Base-by-base conservation (phyloP, 805 yeast genomes). In the Candida koratica region DNA sequence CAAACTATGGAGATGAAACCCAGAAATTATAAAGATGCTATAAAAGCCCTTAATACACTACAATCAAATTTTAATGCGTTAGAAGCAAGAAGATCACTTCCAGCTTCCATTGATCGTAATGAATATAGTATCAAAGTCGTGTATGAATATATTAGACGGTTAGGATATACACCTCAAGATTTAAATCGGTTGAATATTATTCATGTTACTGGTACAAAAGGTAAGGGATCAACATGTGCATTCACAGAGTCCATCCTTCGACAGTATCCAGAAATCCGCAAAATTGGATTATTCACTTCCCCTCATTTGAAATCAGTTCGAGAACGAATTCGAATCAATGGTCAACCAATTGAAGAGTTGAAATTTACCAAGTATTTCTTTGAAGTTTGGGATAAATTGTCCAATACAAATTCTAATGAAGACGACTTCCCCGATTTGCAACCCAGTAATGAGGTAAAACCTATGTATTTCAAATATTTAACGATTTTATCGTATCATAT, bases 211-310 rank as follows among this genome's bases (percentile, higher is more conserved):
- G 99, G 99, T 14, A 93, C 99, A 1, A 93, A 93, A 57, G 99
- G 99, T 10, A 93, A 93, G 62, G 99, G 99, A 1, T 88, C 97
- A 0, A 90, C 97, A 0, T 90, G 97, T 60, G 96, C 98, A 0
- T 93, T 93, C 54, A 77, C 88, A 2, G 84, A 85, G 50, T 78
- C 93, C 2, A 86, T 94, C 25, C 59, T 94, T 42, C 52, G 60
- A 6, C 86, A 86, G 53, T 86, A 86, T 50, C 19, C 23, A 25
- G 23, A 32, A 10, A 62, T 81, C 37, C 56, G 60, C 13, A 86
- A 85, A 56, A 73, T 89, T 34, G 99, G 98, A 0, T 69, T 93
- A n/a, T 93, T 85, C 55, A 89, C 97, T 1, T 86, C 96, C 1
- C 99, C 99, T 1, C 99, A 93, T 61, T 72, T 93, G 58, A 87